Conservation (phyloP, 306 rosid species). For the Datisca glomerata region DNA sequence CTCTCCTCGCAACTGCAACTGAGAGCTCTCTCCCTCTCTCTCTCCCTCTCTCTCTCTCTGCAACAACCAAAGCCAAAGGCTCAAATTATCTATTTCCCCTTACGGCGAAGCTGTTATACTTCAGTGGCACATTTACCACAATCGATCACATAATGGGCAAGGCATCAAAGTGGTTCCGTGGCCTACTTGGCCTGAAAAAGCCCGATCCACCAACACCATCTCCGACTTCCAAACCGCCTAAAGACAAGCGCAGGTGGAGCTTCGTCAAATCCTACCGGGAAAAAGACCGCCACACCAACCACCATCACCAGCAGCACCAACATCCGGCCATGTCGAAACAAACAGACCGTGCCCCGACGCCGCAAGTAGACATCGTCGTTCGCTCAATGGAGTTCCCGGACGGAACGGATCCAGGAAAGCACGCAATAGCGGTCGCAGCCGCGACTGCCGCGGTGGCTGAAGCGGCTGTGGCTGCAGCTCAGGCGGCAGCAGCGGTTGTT, state of each 20-base stretch:
- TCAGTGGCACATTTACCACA: neutral
- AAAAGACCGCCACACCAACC: slow-evolving; percentile 13
- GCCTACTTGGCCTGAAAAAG: slow-evolving; percentile 35
- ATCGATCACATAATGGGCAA: slow-evolving; percentile 40
- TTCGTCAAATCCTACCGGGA: slow-evolving; percentile 54
- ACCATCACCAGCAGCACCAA: neutral
- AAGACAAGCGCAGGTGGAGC: slow-evolving; percentile 53
- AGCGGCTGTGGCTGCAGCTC: slow-evolving; percentile 51
- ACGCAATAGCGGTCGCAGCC: slow-evolving; percentile 47
- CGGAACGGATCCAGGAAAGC: slow-evolving; percentile 21
- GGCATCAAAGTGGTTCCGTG: slow-evolving; percentile 71
- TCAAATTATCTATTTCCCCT: too few relatives aligned
- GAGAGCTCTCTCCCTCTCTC: neutral
- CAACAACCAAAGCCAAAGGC: too few relatives aligned
- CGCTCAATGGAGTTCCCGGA: neutral
- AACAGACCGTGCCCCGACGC: neutral
- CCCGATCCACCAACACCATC: slow-evolving; percentile 4
- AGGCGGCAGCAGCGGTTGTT: slow-evolving; percentile 44
- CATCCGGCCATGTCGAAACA: neutral
- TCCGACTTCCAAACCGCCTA: slow-evolving; percentile 23
- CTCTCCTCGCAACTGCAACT: too few relatives aligned
- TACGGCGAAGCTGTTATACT: too few relatives aligned
- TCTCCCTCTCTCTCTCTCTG: neutral
- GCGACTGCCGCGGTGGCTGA: slow-evolving; percentile 43
- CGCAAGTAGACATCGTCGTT: neutral